phyloP scores from a whole-genome alignment of 2,329 filamentous ascomycete species.

The Pyrenochaeta sp. region DNA sequence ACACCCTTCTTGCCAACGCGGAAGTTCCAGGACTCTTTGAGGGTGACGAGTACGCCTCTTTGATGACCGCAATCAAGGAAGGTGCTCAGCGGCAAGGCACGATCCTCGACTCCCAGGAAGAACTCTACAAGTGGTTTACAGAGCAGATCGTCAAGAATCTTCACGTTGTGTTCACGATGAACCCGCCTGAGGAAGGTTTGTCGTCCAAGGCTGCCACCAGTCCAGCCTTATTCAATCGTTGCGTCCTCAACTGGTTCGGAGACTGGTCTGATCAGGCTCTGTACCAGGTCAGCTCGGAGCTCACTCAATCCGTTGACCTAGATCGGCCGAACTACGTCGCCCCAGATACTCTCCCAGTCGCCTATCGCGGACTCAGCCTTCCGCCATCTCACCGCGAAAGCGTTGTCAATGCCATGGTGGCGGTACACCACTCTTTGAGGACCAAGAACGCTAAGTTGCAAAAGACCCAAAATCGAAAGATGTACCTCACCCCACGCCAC shows the following conservation, averaged over 20 bases:
- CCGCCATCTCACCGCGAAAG: slow-evolving; percentile 91
- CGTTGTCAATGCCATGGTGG: slow-evolving; percentile 98
- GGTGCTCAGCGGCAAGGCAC: slow-evolving; percentile 95
- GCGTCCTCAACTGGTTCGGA: slow-evolving; percentile 99
- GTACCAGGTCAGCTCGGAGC: slow-evolving; percentile 95
- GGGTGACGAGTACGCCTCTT: slow-evolving; percentile 96
- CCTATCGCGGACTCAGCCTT: slow-evolving; percentile 83
- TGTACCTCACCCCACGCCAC: slow-evolving; percentile 93
- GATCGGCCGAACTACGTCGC: slow-evolving; percentile 86
- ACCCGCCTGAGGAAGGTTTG: slow-evolving; percentile 92
- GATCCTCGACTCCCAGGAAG: slow-evolving; percentile 95
- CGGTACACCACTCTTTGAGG: slow-evolving; percentile 94
- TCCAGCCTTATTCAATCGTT: slow-evolving; percentile 98
- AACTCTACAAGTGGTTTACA: slow-evolving; percentile 99
- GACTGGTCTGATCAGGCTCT: slow-evolving; percentile 99
- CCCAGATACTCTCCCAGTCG: slow-evolving; percentile 90
- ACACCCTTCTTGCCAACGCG: slow-evolving; percentile 97
- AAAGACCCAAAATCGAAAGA: slow-evolving; percentile 91
- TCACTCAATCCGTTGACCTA: slow-evolving; percentile 95
- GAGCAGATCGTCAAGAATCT: slow-evolving; percentile 99
- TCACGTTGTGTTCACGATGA: slow-evolving; percentile 99
- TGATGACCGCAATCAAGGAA: slow-evolving; percentile 99
- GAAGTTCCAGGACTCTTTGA: slow-evolving; percentile 98
- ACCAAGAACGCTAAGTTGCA: slow-evolving; percentile 86
- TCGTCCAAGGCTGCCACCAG: slow-evolving; percentile 97